Evolutionary conservation across 2,329 filamentous ascomycete genomes (phyloP).

Genomic region (Bipolaris cookei): DNA sequence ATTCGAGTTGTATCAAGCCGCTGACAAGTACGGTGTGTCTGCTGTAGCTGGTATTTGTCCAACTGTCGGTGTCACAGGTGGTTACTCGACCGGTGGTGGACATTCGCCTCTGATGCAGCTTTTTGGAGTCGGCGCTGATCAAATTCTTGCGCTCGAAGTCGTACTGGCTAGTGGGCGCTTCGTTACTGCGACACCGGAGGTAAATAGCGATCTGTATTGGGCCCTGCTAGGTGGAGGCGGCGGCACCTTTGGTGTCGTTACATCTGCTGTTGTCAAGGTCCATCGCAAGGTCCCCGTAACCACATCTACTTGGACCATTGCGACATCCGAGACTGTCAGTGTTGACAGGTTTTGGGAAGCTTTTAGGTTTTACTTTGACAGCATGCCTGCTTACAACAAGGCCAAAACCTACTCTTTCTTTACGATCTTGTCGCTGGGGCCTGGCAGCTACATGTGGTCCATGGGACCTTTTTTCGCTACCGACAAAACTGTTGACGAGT

Average conservation of each 20-base stretch:
- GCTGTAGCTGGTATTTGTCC: constrained; percentile 48
- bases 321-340: constrained; percentile 38
- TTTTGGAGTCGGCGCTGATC: constrained; percentile 49
- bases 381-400: constrained; percentile 31
- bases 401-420: constrained; percentile 42
- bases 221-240: constrained; percentile 50
- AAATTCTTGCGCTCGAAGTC: constrained; percentile 47
- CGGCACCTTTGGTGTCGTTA: constrained; percentile 45
- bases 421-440: constrained; percentile 30
- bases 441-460: constrained; percentile 31
- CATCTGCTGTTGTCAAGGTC: constrained; percentile 42
- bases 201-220: constrained; percentile 49
- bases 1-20: constrained; percentile 39
- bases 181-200: constrained; percentile 31
- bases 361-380: constrained; percentile 30
- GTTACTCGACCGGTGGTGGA: constrained; percentile 57
- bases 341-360: constrained; percentile 41
- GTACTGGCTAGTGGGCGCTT: constrained; percentile 38
- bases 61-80: constrained; percentile 59
- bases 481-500: constrained; percentile 33
- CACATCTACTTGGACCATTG: constrained; percentile 40
- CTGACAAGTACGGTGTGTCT: constrained; percentile 38
- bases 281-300: constrained; percentile 42
- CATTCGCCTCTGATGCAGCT: constrained; percentile 60
- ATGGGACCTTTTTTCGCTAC: constrained; percentile 41